phyloP scores from a whole-genome alignment of 257 asterid species.

The Apocynum venetum region DNA sequence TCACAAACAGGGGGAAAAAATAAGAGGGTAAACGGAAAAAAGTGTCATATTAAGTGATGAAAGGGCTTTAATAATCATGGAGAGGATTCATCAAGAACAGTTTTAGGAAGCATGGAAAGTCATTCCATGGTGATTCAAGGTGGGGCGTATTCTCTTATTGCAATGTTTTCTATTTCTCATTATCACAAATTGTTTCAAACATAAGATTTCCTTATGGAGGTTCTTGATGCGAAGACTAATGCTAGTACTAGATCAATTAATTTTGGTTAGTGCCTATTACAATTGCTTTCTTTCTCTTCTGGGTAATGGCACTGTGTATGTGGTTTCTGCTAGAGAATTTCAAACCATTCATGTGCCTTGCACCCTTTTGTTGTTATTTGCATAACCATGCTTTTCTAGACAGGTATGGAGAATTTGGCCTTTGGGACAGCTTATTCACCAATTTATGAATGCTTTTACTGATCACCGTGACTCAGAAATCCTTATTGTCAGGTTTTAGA shows the following conservation, averaged over 20 bases:
- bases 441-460: conserved; percentile 94
- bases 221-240: too few species aligned
- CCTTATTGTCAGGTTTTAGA: conserved; percentile 75
- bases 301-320: not conserved
- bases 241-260: too few species aligned
- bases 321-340: not conserved
- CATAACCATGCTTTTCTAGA: conserved; percentile 22
- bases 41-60: too few species aligned
- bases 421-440: conserved; percentile 75
- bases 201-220: not conserved
- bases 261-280: too few species aligned
- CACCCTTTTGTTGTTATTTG: conserved; percentile 5
- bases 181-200: not conserved
- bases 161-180: not conserved
- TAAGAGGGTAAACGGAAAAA: too few species aligned
- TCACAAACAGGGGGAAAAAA: not conserved
- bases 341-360: conserved; percentile 1
- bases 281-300: not conserved
- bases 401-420: conserved; percentile 98
- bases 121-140: too few species aligned
- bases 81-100: too few species aligned
- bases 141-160: too few species aligned
- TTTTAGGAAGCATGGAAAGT: too few species aligned
- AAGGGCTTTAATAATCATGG: too few species aligned
- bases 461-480: conserved; percentile 99